Evolutionary conservation across 1,139 yeast species (phyloP).

Genomic region (Geotrichum histeridarum): DNA sequence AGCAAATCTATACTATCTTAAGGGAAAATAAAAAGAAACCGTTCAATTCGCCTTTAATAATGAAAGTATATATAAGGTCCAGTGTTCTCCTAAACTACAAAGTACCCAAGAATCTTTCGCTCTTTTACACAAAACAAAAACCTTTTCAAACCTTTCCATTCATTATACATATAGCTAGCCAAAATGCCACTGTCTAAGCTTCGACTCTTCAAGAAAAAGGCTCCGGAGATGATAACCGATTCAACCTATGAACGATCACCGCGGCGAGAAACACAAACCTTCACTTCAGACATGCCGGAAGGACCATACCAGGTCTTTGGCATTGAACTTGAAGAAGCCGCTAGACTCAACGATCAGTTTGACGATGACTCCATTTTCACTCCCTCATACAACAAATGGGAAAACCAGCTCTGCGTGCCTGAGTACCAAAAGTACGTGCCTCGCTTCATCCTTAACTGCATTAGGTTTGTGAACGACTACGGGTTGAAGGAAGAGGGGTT

Average conservation of each 20-base stretch:
- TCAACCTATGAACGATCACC: conserved; percentile 1
- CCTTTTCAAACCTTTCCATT: not conserved
- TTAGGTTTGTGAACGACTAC: conserved; percentile 24
- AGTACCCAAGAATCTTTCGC: not conserved
- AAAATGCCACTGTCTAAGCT: conserved; percentile 2
- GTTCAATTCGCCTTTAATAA: no score
- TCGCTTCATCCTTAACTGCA: conserved; percentile 25
- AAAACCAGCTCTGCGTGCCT: conserved; percentile 18
- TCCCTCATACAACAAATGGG: conserved; percentile 14
- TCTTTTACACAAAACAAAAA: no score
- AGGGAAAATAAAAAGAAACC: no score
- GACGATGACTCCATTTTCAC: conserved; percentile 5
- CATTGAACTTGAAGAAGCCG: conserved; percentile 28
- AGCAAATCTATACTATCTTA: no score
- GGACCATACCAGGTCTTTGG: conserved; percentile 30
- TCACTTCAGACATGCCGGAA: not conserved
- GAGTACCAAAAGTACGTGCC: conserved; percentile 28
- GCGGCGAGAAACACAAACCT: not conserved
- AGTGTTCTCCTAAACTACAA: not conserved
- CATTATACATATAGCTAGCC: not conserved
- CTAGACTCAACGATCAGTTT: conserved; percentile 14
- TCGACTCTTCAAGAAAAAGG: conserved; percentile 7
- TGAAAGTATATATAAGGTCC: no score
- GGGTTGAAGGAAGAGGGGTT: conserved; percentile 79
- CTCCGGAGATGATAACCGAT: conserved; percentile 16